These are phyloP conservation scores for Metarhizium brunneum DNA, from an alignment of 2,329 filamentous ascomycete species.

Conservation along the genomic window DNA sequence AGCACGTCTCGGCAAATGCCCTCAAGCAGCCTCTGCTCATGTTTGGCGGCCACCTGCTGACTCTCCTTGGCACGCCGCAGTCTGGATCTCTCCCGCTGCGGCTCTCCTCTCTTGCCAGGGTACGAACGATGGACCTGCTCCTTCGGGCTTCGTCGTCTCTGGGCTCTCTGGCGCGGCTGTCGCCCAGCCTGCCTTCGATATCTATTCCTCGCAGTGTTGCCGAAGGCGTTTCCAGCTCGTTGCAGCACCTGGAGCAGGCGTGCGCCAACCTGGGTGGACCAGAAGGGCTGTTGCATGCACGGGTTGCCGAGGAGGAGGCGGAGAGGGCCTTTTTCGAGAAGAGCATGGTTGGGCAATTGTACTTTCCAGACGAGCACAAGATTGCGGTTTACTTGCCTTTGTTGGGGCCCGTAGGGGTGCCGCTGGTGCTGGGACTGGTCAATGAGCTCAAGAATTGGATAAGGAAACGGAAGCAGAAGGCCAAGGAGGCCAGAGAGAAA, in stretches of 20 bases:
- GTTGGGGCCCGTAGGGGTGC: slow-evolving; percentile 83
- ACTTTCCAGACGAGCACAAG: slow-evolving; percentile 98
- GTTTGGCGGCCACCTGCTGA: slow-evolving; percentile 83
- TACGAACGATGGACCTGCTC: slow-evolving; percentile 75
- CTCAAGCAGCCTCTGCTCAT: slow-evolving; percentile 76
- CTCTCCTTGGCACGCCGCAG: slow-evolving; percentile 76
- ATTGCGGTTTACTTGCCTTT: slow-evolving; percentile 91
- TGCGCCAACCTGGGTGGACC: slow-evolving; percentile 60
- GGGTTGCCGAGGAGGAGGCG: slow-evolving; percentile 77
- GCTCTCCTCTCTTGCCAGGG: slow-evolving; percentile 74
- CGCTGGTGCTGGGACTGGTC: slow-evolving; percentile 71
- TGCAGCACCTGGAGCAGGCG: slow-evolving; percentile 66
- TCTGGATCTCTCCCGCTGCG: slow-evolving; percentile 77
- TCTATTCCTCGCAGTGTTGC: slow-evolving; percentile 84
- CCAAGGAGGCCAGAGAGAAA: slow-evolving; percentile 29
- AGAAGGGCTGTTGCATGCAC: slow-evolving; percentile 68
- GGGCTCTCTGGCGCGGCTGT: slow-evolving; percentile 83
- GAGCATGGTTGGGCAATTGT: slow-evolving; percentile 97
- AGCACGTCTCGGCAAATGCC: slow-evolving; percentile 51
- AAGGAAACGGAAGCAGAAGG: slow-evolving; percentile 35
- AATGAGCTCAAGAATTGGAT: slow-evolving; percentile 67
- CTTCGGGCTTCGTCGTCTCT: slow-evolving; percentile 87
- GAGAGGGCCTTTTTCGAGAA: slow-evolving; percentile 97
- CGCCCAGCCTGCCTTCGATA: slow-evolving; percentile 75
- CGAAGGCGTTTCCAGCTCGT: slow-evolving; percentile 71